Percentiles rank a stretch among this genome's conserved stretches.
phyloP scores from a whole-genome alignment of 2,329 filamentous ascomycete genomes.

The Sclerotinia glacialis region DNA sequence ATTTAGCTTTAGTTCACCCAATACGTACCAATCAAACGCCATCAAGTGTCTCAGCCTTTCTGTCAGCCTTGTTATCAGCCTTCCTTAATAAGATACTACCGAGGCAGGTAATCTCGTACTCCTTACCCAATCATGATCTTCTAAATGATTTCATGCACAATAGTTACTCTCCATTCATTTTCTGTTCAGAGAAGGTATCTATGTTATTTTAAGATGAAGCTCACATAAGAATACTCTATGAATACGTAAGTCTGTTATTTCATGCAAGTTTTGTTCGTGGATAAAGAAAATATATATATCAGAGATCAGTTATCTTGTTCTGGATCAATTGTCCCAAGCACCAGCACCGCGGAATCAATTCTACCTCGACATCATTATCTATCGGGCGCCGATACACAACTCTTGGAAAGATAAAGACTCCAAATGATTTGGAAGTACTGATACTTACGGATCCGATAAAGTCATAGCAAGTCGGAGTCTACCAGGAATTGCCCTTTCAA shows the following conservation, averaged over 20 bases:
- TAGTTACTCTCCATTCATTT: not conserved
- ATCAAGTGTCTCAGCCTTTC: not conserved
- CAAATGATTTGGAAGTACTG: not conserved
- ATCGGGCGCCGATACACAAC: not conserved
- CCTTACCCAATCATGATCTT: not conserved
- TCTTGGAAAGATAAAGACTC: not conserved
- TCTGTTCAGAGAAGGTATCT: not conserved
- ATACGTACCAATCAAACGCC: not conserved
- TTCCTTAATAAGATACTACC: not conserved
- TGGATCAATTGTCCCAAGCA: not conserved
- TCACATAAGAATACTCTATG: not conserved
- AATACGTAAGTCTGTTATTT: conserved; percentile 7
- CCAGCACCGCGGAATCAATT: not conserved
- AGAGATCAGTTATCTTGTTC: not conserved
- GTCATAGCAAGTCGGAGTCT: not conserved
- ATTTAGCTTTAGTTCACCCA: not conserved
- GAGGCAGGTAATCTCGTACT: not conserved
- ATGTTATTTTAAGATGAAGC: conserved; percentile 1
- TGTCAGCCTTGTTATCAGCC: not conserved
- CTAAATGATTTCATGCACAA: not conserved
- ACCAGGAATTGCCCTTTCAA: not conserved
- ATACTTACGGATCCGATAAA: conserved; percentile 9
- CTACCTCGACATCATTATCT: not conserved
- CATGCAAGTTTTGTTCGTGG: not conserved
- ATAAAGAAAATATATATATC: not conserved